phyloP scores from a whole-genome alignment of 257 asterid species.

The Cinchona pubescens region DNA sequence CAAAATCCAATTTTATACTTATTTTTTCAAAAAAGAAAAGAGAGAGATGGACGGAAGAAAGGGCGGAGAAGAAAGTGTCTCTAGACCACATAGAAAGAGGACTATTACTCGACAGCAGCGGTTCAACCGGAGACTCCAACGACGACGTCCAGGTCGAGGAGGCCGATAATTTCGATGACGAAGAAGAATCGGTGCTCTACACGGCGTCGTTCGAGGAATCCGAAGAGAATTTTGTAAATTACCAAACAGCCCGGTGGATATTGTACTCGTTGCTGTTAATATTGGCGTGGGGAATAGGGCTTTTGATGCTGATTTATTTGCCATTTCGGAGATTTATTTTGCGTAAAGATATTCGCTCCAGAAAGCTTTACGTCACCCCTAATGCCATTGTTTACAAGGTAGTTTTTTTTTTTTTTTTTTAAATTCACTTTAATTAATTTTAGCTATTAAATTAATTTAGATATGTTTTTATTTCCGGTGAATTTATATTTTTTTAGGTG shows the following conservation, averaged over 20 bases:
- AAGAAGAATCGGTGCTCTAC: slow-evolving; percentile 39
- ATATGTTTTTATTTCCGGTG: background rate
- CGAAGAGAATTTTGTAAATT: slow-evolving; percentile 59
- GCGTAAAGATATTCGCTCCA: slow-evolving; percentile 60
- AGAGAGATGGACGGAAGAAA: slow-evolving; percentile 47
- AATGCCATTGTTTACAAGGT: slow-evolving; percentile 67
- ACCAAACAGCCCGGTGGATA: slow-evolving; percentile 59
- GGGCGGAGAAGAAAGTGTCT: slow-evolving; percentile 38
- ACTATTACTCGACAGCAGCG: slow-evolving; percentile 29
- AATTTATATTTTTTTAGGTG: slow-evolving; percentile 38
- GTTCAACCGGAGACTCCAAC: background rate
- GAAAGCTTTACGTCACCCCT: slow-evolving; percentile 58
- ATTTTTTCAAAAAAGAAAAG: too few species aligned
- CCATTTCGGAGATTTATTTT: slow-evolving; percentile 59
- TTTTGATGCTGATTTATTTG: slow-evolving; percentile 63
- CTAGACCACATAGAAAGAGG: slow-evolving; percentile 59
- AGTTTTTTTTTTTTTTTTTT: slow-evolving; percentile 1
- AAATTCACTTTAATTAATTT: background rate
- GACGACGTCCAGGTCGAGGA: slow-evolving; percentile 12
- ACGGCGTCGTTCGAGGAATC: slow-evolving; percentile 62
- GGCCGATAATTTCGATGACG: slow-evolving; percentile 30
- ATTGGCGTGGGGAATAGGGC: slow-evolving; percentile 80
- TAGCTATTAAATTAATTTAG: background rate
- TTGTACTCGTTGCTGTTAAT: slow-evolving; percentile 50
- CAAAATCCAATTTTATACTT: background rate